Evolutionary conservation across 805 yeast genomes (phyloP).

Genomic region (Kazachstania kunashirensis): DNA sequence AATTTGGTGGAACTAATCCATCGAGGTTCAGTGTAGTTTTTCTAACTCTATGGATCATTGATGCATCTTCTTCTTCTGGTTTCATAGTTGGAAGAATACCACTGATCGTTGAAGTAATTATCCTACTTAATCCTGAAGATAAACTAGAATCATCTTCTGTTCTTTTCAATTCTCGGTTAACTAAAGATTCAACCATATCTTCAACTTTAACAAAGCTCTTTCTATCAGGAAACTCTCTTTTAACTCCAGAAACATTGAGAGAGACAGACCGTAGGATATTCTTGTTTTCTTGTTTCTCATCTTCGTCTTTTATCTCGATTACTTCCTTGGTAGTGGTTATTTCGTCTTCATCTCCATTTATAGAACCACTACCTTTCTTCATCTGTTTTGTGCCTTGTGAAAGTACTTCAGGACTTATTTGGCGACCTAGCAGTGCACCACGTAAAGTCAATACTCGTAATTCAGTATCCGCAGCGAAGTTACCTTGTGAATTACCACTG

Average conservation of each 20-base stretch:
- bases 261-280: not conserved
- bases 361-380: not conserved
- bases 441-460: not conserved
- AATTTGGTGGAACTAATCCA: conserved; percentile 25
- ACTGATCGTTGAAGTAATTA: conserved; percentile 19
- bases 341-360: not conserved
- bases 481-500: no score
- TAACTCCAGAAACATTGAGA: not conserved
- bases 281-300: not conserved
- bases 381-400: no score
- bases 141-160: conserved; percentile 8
- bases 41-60: conserved; percentile 2
- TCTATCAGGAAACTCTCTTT: not conserved
- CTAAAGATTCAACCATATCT: conserved; percentile 15
- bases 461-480: not conserved
- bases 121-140: conserved; percentile 11
- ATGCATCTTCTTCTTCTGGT: conserved; percentile 6
- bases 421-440: not conserved
- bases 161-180: conserved; percentile 16
- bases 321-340: conserved; percentile 1
- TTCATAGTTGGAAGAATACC: conserved; percentile 16
- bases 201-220: conserved; percentile 9
- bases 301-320: conserved; percentile 5
- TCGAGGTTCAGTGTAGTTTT: conserved; percentile 20
- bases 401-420: no score